Evolutionary conservation across 805 yeast genomes (phyloP).

Genomic region (Metschnikowia lunata): DNA sequence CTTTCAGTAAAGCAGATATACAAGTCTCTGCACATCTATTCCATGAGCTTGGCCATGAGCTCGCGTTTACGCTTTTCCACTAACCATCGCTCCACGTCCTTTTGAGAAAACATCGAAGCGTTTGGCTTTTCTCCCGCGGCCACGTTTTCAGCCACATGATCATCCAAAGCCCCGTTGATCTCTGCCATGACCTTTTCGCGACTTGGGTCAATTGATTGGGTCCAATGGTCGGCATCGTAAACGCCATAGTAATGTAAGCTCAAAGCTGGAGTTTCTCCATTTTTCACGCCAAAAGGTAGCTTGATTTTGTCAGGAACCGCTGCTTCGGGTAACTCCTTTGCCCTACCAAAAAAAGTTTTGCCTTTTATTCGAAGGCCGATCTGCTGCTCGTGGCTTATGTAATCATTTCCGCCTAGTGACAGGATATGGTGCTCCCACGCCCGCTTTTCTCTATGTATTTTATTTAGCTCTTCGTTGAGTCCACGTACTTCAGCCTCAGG

Average conservation of each 20-base stretch:
- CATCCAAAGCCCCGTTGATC: constrained; percentile 13
- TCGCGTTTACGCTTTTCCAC: constrained; percentile 43
- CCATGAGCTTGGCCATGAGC: constrained; percentile 30
- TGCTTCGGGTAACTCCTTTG: constrained; percentile 75
- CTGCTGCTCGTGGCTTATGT: constrained; percentile 31
- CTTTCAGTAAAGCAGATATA: no score
- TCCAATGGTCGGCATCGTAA: constrained; percentile 23
- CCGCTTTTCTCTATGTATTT: constrained; percentile 57
- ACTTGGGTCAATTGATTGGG: constrained; percentile 1
- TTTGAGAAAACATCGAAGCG: constrained; percentile 20
- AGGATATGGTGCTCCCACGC: constrained; percentile 78
- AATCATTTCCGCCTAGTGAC: constrained; percentile 71
- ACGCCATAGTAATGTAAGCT: constrained; percentile 42
- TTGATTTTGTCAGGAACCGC: constrained; percentile 10
- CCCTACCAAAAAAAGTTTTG: constrained; percentile 77
- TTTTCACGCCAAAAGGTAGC: constrained; percentile 9
- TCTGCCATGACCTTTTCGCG: constrained; percentile 9
- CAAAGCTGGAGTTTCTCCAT: constrained; percentile 10
- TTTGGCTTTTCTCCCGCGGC: background rate
- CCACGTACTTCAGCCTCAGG: constrained; percentile 66
- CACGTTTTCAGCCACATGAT: constrained; percentile 1
- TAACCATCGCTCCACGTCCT: constrained; percentile 43
- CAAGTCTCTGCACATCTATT: background rate
- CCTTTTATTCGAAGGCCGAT: constrained; percentile 41
- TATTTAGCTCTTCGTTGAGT: constrained; percentile 69